Conservation (phyloP, 2,329 filamentous ascomycete species). For the Cladophialophora carrionii region DNA sequence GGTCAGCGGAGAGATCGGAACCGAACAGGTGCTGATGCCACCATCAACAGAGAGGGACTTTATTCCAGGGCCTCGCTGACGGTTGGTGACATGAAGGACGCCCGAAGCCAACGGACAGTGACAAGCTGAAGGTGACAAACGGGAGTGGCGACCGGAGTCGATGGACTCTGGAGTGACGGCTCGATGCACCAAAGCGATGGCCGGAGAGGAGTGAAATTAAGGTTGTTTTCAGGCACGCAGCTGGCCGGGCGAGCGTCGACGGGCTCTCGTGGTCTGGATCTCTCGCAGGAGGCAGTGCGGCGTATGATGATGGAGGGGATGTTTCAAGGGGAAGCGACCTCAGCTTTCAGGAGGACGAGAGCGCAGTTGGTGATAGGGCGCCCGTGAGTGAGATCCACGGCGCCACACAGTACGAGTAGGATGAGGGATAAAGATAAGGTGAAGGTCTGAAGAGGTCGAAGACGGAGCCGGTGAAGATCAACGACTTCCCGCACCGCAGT, state of each 20-base stretch:
- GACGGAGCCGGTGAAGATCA: conserved; percentile 4
- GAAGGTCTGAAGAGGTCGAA: background rate
- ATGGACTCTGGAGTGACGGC: conserved; percentile 6
- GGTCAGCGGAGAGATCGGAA: conserved; percentile 10
- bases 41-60: conserved; percentile 13
- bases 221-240: conserved; percentile 10
- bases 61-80: conserved; percentile 6
- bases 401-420: too few relatives aligned
- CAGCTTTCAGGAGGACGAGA: conserved; percentile 2
- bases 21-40: conserved; percentile 15
- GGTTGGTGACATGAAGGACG: conserved; percentile 14
- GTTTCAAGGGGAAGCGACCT: conserved; percentile 23
- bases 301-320: conserved; percentile 13
- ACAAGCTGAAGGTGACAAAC: background rate
- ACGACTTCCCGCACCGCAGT: background rate
- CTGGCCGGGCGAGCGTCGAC: background rate
- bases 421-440: conserved; percentile 1
- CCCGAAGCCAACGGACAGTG: background rate
- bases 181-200: conserved; percentile 1
- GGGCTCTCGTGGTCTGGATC: conserved; percentile 7
- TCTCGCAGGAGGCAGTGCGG: conserved; percentile 9
- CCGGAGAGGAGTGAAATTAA: conserved; percentile 16
- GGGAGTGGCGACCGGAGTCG: conserved; percentile 5
- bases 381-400: background rate
- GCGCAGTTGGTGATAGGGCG: conserved; percentile 8